Evolutionary conservation across 139 green algal species (phyloP).

Genomic region (Chlamydomonas incerta): DNA sequence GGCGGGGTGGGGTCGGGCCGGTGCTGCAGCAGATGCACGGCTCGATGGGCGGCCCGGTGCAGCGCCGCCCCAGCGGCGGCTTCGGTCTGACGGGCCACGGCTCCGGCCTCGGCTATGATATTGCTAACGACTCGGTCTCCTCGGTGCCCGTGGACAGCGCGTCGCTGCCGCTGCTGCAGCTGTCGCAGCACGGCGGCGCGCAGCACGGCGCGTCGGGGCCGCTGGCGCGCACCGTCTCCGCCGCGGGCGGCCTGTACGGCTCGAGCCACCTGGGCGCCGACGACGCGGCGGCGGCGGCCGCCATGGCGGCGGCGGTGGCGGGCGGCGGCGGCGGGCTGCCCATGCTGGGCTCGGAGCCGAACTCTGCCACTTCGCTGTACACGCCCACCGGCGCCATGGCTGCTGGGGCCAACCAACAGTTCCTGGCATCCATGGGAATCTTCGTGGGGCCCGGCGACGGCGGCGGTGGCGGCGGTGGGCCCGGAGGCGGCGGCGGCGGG

Average conservation of each 20-base stretch:
- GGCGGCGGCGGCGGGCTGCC: neutral
- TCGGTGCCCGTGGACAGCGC: neutral
- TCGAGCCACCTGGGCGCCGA: neutral
- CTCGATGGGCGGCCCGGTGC: too few species aligned
- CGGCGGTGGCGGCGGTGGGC: neutral
- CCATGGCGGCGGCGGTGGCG: neutral
- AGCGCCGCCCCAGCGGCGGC: too few species aligned
- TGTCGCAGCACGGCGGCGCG: too few species aligned
- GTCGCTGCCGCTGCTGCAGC: too few species aligned
- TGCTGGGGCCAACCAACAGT: slow-evolving; percentile 4
- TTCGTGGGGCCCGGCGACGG: neutral
- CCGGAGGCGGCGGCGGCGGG: neutral
- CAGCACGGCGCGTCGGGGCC: neutral
- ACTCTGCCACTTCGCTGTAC: neutral
- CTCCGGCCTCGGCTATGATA: too few species aligned
- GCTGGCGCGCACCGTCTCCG: slow-evolving; percentile 5
- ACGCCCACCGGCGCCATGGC: neutral
- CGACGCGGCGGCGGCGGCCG: neutral
- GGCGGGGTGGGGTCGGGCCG: too few species aligned
- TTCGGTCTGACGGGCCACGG: too few species aligned
- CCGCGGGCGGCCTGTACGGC: neutral
- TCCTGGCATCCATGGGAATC: neutral
- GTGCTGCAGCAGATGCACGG: too few species aligned
- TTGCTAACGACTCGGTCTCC: neutral
- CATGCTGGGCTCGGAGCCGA: neutral